Base-by-base conservation (phyloP, 768 basidiomycete genomes). In the Mycena indigotica region DNA sequence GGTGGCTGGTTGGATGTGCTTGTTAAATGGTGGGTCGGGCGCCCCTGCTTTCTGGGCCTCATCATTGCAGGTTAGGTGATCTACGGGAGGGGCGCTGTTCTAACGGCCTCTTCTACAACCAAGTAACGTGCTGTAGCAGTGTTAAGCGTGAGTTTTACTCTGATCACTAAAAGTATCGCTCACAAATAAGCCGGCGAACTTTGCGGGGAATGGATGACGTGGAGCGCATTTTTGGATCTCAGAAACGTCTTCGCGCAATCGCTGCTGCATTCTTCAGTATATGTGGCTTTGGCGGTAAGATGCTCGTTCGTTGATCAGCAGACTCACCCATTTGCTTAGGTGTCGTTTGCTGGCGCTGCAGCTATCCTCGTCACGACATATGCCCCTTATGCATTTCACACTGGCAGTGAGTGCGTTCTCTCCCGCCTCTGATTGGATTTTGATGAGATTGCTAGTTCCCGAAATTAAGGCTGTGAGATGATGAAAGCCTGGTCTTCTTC, bases 331-430 rank as follows among this genome's bases (percentile, higher is more conserved):
- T 45, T 50, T 26, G 26, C 29, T 16, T 57, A 89, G 88, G 77
- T 87, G 46, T 70, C 70, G 23, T 88, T 89, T 61, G 83, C 86
- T 6, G 80, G 80, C 39, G 83, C 81, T 66, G 84, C 88, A 10
- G 85, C 87, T 1, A 54, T 85, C 6, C 71, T 89, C 2, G 88
- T 90, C 3, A 72, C 81, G 53, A 76, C 74, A 35, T 89, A 89
- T 61, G 87, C 88, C 3, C 88, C 87, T 55, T 87, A 87, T 61
- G 88, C 88, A 15, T 90, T 89, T 64, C 88, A 90, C 65, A 90
- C 88, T 25, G 88, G 88, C 79, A 90, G 88, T 90, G 63, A 72
- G 87, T 76, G n/a, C 16, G 32, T 30, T 52, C 8, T 19, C 53
- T 39, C 53, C 29, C 50, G 52, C 17, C 21, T n/a, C 8, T 8